Percentiles rank a stretch among this genome's conserved stretches.
These are phyloP conservation scores for Camellia sinensis DNA, from an alignment of 148 eudicot genomes.

Conservation along the genomic window DNA sequence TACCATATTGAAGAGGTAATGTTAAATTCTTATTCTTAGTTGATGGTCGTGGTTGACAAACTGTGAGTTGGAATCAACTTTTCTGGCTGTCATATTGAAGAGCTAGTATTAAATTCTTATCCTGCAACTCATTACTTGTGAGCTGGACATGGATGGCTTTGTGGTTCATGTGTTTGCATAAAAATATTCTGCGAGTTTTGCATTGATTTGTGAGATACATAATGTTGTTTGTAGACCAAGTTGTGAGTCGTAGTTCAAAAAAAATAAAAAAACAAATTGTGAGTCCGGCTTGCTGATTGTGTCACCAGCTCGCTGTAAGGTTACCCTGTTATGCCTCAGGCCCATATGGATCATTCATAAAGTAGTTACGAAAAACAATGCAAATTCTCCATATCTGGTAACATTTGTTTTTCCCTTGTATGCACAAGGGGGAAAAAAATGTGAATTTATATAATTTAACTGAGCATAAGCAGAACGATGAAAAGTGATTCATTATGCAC, in stretches of 20 bases:
- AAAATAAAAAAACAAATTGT: too few species aligned
- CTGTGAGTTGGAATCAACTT: too few species aligned
- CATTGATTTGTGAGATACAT: neutral
- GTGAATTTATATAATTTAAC: too few species aligned
- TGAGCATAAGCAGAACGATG: too few species aligned
- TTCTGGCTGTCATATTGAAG: neutral
- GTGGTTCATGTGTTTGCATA: neutral
- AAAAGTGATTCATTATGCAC: neutral
- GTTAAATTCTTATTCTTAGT: neutral
- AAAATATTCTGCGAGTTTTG: neutral
- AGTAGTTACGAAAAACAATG: too few species aligned
- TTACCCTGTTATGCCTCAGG: neutral
- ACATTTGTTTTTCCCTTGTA: too few species aligned
- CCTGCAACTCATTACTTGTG: neutral
- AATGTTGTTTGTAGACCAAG: neutral
- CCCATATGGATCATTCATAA: neutral
- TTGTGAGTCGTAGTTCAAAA: neutral
- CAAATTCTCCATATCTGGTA: too few species aligned
- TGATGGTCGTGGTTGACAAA: too few species aligned
- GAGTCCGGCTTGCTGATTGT: too few species aligned
- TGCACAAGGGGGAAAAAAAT: too few species aligned
- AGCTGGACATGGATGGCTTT: neutral
- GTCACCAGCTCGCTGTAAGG: neutral
- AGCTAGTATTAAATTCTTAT: neutral
- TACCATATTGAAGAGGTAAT: constrained; percentile 87